These are phyloP conservation scores for Triangularia setosa DNA, from an alignment of 2,329 filamentous ascomycete genomes.

Conservation along the genomic window DNA sequence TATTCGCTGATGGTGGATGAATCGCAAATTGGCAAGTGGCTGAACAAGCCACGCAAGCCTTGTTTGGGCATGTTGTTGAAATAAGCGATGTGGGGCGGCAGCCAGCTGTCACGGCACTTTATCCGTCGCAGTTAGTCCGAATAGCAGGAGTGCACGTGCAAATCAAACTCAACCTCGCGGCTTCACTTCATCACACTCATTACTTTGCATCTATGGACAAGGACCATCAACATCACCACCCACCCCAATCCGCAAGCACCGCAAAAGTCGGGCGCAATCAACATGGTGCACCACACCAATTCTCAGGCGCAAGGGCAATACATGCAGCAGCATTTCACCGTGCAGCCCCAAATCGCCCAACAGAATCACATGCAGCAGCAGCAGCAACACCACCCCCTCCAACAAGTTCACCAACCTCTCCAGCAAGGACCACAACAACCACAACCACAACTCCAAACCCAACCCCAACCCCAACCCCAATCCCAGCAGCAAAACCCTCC, in stretches of 20 bases:
- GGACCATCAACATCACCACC: slow-evolving; percentile 1
- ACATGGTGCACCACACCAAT: not conserved
- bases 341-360: slow-evolving; percentile 7
- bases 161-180: not conserved
- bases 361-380: slow-evolving; percentile 15
- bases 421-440: slow-evolving; percentile 1
- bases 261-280: not conserved
- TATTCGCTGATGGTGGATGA: too few species aligned
- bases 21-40: too few species aligned
- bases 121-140: not conserved
- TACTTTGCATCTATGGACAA: not conserved
- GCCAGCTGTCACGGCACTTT: not conserved
- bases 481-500: slow-evolving; percentile 6
- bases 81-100: too few species aligned
- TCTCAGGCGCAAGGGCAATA: slow-evolving; percentile 6
- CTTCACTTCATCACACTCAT: not conserved
- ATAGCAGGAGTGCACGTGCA: not conserved
- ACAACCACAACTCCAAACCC: slow-evolving; percentile 13
- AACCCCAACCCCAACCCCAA: slow-evolving; percentile 15
- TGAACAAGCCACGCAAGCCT: too few species aligned
- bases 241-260: not conserved
- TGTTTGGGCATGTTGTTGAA: too few species aligned
- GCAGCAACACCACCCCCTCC: slow-evolving; percentile 9
- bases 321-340: slow-evolving; percentile 8
- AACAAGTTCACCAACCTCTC: slow-evolving; percentile 6